Conservation (phyloP, 371 early-diverging fungal genomes). For the Dichotomocladium elegans region DNA sequence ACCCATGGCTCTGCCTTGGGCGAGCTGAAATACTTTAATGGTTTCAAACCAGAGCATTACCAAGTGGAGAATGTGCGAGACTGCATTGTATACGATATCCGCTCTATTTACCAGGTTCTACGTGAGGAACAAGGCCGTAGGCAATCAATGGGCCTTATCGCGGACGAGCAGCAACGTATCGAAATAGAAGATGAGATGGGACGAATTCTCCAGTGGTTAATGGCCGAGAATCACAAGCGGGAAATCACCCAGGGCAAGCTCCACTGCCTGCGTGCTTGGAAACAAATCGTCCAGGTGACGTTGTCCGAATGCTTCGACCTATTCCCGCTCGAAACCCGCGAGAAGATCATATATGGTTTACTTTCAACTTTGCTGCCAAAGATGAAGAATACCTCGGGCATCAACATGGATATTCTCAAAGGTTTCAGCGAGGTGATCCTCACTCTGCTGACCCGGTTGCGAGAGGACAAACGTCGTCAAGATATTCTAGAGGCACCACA, state of each 20-base stretch:
- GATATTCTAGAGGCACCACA: constrained; percentile 22
- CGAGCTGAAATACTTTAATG: constrained; percentile 14
- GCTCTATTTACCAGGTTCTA: constrained; percentile 44
- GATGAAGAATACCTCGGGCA: constrained; percentile 23
- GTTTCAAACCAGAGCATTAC: constrained; percentile 17
- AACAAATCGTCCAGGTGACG: constrained; percentile 71
- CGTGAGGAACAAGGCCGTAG: constrained; percentile 7
- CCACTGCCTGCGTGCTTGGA: constrained; percentile 75
- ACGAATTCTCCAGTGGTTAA: constrained; percentile 45
- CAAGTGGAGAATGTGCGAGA: constrained; percentile 54
- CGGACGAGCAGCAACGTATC: constrained; percentile 31
- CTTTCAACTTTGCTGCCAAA: constrained; percentile 60
- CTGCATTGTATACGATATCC: constrained; percentile 62
- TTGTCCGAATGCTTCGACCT: constrained; percentile 63
- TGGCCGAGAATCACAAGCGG: constrained; percentile 62
- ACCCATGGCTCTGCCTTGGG: neutral
- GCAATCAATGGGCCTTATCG: constrained; percentile 42
- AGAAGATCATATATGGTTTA: constrained; percentile 57
- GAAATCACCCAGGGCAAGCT: constrained; percentile 60
- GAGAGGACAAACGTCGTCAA: constrained; percentile 26
- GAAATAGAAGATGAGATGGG: constrained; percentile 50
- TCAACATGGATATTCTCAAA: constrained; percentile 48
- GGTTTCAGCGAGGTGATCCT: constrained; percentile 61
- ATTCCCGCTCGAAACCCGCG: constrained; percentile 55
- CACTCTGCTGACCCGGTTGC: constrained; percentile 43